Percentiles rank a stretch among this genome's conserved stretches.
These are phyloP conservation scores for Vitis amurensis DNA, from an alignment of 164 flowering plant species.

Conservation along the genomic window DNA sequence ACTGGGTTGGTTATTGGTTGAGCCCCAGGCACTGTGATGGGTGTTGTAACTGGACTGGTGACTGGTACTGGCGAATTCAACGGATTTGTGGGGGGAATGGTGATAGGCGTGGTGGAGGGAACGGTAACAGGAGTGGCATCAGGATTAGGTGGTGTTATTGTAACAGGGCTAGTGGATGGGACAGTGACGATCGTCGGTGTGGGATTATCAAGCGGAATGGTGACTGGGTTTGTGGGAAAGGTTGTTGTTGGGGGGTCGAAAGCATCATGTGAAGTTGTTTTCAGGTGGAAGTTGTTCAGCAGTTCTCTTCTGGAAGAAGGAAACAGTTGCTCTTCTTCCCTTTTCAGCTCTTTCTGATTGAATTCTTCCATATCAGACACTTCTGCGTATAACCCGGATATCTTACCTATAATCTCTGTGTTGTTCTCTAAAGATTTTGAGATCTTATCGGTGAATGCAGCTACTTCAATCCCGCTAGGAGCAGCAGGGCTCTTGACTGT, in stretches of 20 bases:
- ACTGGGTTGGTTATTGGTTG: constrained; percentile 57
- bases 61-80: constrained; percentile 23
- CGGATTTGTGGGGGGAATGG: constrained; percentile 22
- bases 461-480: constrained; percentile 26
- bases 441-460: constrained; percentile 21
- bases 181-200: constrained; percentile 22
- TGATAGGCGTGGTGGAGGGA: constrained; percentile 29
- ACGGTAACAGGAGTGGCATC: constrained; percentile 23
- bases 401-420: constrained; percentile 8
- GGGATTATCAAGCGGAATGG: constrained; percentile 21
- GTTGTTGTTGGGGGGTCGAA: constrained; percentile 19
- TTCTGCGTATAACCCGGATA: constrained; percentile 31
- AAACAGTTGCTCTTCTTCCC: constrained; percentile 29
- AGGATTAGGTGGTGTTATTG: constrained; percentile 20
- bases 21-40: constrained; percentile 27
- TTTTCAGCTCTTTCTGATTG: constrained; percentile 20
- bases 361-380: constrained; percentile 23
- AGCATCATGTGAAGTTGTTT: constrained; percentile 23
- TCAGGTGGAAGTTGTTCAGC: constrained; percentile 10
- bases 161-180: constrained; percentile 16
- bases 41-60: constrained; percentile 39
- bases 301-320: constrained; percentile 42
- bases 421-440: constrained; percentile 18
- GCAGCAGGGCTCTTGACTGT: constrained; percentile 27
- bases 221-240: constrained; percentile 24